phyloP scores from a whole-genome alignment of 2,329 filamentous ascomycete species.

The Chaetothyriales sp. region DNA sequence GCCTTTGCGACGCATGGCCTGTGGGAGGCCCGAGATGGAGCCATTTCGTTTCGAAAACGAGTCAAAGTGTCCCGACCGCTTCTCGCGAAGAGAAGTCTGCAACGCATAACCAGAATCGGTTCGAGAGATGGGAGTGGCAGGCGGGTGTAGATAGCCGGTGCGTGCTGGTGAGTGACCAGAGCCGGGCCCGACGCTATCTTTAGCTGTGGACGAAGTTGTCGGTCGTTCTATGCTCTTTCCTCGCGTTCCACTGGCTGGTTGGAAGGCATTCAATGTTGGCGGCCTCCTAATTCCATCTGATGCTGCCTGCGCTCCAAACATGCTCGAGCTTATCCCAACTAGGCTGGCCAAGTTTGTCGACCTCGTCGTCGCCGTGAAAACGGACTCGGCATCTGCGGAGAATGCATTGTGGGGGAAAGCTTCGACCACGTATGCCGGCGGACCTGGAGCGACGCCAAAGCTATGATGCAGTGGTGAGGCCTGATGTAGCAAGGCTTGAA shows the following conservation, averaged over 20 bases:
- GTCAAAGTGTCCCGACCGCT: conserved; percentile 85
- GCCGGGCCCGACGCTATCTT: conserved; percentile 42
- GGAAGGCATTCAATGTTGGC: conserved; percentile 81
- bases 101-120: conserved; percentile 85
- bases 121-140: conserved; percentile 64
- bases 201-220: conserved; percentile 49
- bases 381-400: conserved; percentile 65
- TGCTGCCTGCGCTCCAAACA: conserved; percentile 57
- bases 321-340: conserved; percentile 75
- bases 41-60: conserved; percentile 70
- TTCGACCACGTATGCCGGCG: conserved; percentile 83
- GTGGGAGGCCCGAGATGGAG: conserved; percentile 38
- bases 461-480: conserved; percentile 80
- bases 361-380: conserved; percentile 59
- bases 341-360: conserved; percentile 67
- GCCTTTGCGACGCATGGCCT: conserved; percentile 34
- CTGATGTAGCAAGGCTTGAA: conserved; percentile 71
- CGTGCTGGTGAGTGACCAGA: conserved; percentile 54
- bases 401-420: conserved; percentile 84
- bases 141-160: conserved; percentile 58
- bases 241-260: conserved; percentile 49
- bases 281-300: conserved; percentile 34
- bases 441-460: conserved; percentile 73
- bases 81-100: conserved; percentile 74
- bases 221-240: conserved; percentile 39